Evolutionary conservation across 106 monocot species (phyloP).

Genomic region (Platanthera zijinensis): DNA sequence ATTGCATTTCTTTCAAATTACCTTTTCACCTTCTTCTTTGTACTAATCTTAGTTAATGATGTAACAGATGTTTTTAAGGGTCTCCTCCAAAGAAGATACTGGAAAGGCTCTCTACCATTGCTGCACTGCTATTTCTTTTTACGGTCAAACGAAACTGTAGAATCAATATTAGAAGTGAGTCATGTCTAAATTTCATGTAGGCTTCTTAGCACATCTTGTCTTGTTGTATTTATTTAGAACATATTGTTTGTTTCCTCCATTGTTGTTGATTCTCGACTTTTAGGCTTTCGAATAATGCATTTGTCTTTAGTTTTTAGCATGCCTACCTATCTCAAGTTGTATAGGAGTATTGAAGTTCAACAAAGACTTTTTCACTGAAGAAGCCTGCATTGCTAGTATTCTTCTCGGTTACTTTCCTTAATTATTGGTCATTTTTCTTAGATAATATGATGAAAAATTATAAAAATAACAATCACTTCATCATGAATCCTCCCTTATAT

Average conservation of each 20-base stretch:
- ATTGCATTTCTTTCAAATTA: not conserved
- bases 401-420: not conserved
- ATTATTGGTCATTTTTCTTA: not conserved
- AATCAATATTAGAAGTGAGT: constrained; percentile 66
- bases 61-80: constrained; percentile 82
- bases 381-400: not conserved
- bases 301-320: not conserved
- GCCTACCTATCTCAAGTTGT: not conserved
- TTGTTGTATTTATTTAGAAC: not conserved
- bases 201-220: not conserved
- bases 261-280: not conserved
- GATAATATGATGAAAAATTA: not conserved
- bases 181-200: not conserved
- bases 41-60: constrained; percentile 11
- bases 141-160: constrained; percentile 73
- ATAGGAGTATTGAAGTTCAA: not conserved
- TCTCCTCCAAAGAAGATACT: constrained; percentile 62
- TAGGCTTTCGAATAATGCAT: not conserved
- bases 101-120: constrained; percentile 78
- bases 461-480: not conserved
- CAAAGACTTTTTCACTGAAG: not conserved
- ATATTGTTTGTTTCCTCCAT: not conserved
- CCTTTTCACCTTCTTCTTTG: not conserved
- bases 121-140: constrained; percentile 97
- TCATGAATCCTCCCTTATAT: not conserved